Conservation (phyloP, 2,329 filamentous ascomycete species). For the Ceratocystis papillata region DNA sequence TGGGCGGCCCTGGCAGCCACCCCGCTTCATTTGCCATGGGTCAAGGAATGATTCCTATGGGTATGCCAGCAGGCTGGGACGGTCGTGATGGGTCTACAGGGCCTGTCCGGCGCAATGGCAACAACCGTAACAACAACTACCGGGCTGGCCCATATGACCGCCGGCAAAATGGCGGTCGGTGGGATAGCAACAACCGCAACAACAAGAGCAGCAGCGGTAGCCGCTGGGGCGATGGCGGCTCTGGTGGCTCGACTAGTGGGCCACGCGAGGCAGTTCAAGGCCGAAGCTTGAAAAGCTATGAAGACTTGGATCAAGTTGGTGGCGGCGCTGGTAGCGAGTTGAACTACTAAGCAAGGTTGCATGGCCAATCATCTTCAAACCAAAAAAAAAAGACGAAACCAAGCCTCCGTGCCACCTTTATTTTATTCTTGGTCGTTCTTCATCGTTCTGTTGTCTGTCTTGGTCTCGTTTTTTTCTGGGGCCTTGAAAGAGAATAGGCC, state of each 20-base stretch:
- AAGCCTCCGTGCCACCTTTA: not conserved
- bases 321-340: conserved; percentile 65
- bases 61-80: conserved; percentile 50
- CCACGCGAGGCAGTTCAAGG: conserved; percentile 88
- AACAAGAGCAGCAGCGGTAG: conserved; percentile 39
- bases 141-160: conserved; percentile 66
- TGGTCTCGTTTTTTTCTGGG: not conserved
- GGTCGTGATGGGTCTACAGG: conserved; percentile 49
- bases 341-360: conserved; percentile 56
- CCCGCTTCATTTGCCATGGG: conserved; percentile 49
- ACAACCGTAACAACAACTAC: conserved; percentile 42
- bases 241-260: conserved; percentile 65
- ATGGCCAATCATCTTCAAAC: not conserved
- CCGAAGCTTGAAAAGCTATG: conserved; percentile 89
- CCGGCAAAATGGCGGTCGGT: conserved; percentile 44
- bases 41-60: conserved; percentile 40
- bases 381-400: not conserved
- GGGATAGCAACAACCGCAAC: conserved; percentile 41
- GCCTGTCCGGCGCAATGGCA: conserved; percentile 48
- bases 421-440: not conserved
- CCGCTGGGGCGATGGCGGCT: conserved; percentile 61
- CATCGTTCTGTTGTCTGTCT: not conserved
- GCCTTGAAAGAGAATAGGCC: not conserved
- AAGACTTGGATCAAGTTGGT: conserved; percentile 82
- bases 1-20: conserved; percentile 45